phyloP scores from a whole-genome alignment of 2,329 filamentous ascomycete species.

The Seiridium cupressi region DNA sequence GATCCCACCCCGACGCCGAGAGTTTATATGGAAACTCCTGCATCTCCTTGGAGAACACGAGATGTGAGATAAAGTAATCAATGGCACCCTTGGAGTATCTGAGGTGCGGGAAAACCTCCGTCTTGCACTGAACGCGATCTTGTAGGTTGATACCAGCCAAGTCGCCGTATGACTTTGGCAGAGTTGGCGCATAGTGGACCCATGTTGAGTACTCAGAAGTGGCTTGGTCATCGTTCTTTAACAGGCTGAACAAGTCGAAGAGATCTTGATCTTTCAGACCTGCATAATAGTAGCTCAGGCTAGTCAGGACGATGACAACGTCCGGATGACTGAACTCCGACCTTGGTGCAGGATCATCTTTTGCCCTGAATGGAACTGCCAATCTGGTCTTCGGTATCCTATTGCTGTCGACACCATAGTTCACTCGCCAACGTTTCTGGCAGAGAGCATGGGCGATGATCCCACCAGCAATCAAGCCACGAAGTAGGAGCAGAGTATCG shows the following conservation, averaged over 20 bases:
- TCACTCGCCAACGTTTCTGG: slow-evolving; percentile 62
- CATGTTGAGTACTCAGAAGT: slow-evolving; percentile 50
- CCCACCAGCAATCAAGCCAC: slow-evolving; percentile 54
- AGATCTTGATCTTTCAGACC: slow-evolving; percentile 54
- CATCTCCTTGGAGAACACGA: slow-evolving; percentile 61
- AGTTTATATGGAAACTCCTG: slow-evolving; percentile 64
- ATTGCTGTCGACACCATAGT: slow-evolving; percentile 53
- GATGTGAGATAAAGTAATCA: slow-evolving; percentile 59
- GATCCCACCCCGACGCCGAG: slow-evolving; percentile 66
- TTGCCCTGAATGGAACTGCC: slow-evolving; percentile 59
- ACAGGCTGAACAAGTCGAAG: slow-evolving; percentile 39
- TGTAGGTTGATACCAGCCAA: slow-evolving; percentile 56
- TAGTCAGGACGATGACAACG: slow-evolving; percentile 54
- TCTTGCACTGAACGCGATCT: slow-evolving; percentile 46
- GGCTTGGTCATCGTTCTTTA: slow-evolving; percentile 51
- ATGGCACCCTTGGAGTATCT: slow-evolving; percentile 51
- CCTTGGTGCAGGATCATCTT: slow-evolving; percentile 52
- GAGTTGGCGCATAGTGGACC: slow-evolving; percentile 30
- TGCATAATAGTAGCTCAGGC: slow-evolving; percentile 53
- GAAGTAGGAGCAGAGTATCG: slow-evolving; percentile 43
- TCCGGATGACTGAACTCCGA: slow-evolving; percentile 65
- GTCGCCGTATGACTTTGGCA: slow-evolving; percentile 36
- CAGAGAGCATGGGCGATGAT: slow-evolving; percentile 52
- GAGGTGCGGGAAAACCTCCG: slow-evolving; percentile 51
- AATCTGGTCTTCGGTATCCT: slow-evolving; percentile 42